These are phyloP conservation scores for Trametes punicea DNA, from an alignment of 768 basidiomycete genomes.

Conservation along the genomic window DNA sequence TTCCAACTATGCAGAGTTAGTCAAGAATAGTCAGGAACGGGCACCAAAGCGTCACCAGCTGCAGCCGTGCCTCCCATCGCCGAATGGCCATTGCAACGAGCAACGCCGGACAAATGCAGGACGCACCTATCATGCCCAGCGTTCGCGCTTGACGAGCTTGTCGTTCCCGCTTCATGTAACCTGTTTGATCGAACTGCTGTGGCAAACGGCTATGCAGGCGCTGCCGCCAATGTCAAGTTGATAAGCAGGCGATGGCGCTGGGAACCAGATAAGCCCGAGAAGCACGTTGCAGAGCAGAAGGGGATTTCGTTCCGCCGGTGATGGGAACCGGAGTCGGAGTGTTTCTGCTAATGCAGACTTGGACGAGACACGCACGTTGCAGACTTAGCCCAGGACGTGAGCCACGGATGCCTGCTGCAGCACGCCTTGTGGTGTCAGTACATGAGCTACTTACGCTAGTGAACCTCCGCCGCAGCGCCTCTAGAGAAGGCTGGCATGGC, in stretches of 20 bases:
- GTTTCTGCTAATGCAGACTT: not conserved
- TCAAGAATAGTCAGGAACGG: not conserved
- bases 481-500: not conserved
- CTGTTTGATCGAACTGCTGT: not conserved
- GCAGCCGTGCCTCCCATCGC: not conserved
- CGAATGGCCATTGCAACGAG: not conserved
- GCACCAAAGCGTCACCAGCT: not conserved
- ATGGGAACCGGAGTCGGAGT: slow-evolving; percentile 6
- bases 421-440: not conserved
- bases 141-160: not conserved
- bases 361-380: slow-evolving; percentile 1
- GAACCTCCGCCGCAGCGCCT: not conserved
- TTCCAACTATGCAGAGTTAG: not conserved
- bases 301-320: slow-evolving; percentile 8
- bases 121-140: not conserved
- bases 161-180: slow-evolving; percentile 3
- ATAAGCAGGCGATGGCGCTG: slow-evolving; percentile 1
- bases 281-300: not conserved
- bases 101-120: not conserved
- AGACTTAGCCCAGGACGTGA: not conserved
- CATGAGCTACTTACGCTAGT: not conserved
- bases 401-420: not conserved
- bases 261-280: slow-evolving; percentile 8
- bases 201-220: not conserved
- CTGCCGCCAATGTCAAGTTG: not conserved